Evolutionary conservation across 192 early-diverging fungal genomes (phyloP).

Genomic region (Geosiphon pyriformis): DNA sequence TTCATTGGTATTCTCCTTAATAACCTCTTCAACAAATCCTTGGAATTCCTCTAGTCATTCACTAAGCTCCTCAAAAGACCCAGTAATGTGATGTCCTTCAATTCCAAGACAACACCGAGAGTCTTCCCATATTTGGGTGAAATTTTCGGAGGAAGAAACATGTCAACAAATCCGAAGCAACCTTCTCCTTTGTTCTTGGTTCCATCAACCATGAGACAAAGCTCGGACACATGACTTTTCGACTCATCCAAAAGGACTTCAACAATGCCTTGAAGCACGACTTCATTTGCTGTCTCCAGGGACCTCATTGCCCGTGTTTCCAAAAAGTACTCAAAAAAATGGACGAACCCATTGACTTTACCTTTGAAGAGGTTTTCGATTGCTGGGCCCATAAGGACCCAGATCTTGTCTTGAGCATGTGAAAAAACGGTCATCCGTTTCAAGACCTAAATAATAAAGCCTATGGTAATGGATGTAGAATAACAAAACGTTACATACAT

Average conservation of each 20-base stretch:
- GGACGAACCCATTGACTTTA: slow-evolving; percentile 24
- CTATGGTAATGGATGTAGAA: too few species aligned
- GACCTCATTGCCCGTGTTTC: slow-evolving; percentile 26
- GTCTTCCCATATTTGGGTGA: slow-evolving; percentile 10
- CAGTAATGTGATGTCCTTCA: slow-evolving; percentile 32
- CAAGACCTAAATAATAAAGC: slow-evolving; percentile 28
- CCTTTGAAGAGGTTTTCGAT: slow-evolving; percentile 27
- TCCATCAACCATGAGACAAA: slow-evolving; percentile 33
- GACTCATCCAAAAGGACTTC: slow-evolving; percentile 30
- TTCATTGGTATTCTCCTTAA: slow-evolving; percentile 17
- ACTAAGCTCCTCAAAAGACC: slow-evolving; percentile 27
- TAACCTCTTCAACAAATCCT: slow-evolving; percentile 20
- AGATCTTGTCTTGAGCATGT: slow-evolving; percentile 28
- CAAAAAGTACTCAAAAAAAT: slow-evolving; percentile 29
- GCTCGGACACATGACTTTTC: slow-evolving; percentile 28
- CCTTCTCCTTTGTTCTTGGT: slow-evolving; percentile 27
- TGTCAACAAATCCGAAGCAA: slow-evolving; percentile 28
- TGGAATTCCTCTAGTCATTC: slow-evolving; percentile 22
- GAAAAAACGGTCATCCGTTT: slow-evolving; percentile 25
- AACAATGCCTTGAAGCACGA: slow-evolving; percentile 31
- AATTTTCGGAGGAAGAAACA: slow-evolving; percentile 26
- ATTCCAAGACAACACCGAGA: slow-evolving; percentile 27
- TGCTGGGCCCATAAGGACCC: slow-evolving; percentile 31
- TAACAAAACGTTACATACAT: slow-evolving; percentile 27
- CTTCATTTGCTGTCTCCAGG: slow-evolving; percentile 22